phyloP scores from a whole-genome alignment of 2,329 filamentous ascomycete genomes.

The Trichoderma oligosporum region DNA sequence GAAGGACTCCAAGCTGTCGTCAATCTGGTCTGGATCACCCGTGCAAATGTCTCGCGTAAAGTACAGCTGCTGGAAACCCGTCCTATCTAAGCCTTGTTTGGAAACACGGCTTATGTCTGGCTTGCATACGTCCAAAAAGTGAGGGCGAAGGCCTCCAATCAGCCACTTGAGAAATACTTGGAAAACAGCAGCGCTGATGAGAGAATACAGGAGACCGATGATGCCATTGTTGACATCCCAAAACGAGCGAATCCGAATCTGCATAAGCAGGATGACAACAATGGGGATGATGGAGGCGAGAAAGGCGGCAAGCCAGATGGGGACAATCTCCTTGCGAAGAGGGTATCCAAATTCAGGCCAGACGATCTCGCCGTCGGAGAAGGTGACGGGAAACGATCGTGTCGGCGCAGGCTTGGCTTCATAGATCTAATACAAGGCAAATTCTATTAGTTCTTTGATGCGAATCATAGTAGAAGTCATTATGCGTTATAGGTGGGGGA shows the following conservation, averaged over 20 bases:
- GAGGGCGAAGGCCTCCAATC: slow-evolving; percentile 68
- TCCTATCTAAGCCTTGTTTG: slow-evolving; percentile 40
- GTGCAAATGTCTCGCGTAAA: slow-evolving; percentile 69
- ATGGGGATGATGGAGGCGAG: slow-evolving; percentile 64
- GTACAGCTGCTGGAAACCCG: slow-evolving; percentile 59
- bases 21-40: slow-evolving; percentile 59
- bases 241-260: slow-evolving; percentile 64
- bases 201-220: slow-evolving; percentile 64
- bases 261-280: slow-evolving; percentile 59
- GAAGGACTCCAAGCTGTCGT: slow-evolving; percentile 67
- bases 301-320: slow-evolving; percentile 67
- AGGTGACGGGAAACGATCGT: slow-evolving; percentile 66
- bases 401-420: slow-evolving; percentile 61
- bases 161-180: slow-evolving; percentile 74
- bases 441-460: background rate
- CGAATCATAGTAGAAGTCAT: no score
- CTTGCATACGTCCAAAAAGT: slow-evolving; percentile 68
- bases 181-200: slow-evolving; percentile 69
- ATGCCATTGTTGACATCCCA: slow-evolving; percentile 70
- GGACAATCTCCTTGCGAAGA: slow-evolving; percentile 64
- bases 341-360: slow-evolving; percentile 69
- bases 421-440: slow-evolving; percentile 47
- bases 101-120: slow-evolving; percentile 38
- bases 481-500: no score
- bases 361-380: slow-evolving; percentile 63